Evolutionary conservation across 345 rosid genomes (phyloP).

Genomic region (Eucalyptus pauciflora): DNA sequence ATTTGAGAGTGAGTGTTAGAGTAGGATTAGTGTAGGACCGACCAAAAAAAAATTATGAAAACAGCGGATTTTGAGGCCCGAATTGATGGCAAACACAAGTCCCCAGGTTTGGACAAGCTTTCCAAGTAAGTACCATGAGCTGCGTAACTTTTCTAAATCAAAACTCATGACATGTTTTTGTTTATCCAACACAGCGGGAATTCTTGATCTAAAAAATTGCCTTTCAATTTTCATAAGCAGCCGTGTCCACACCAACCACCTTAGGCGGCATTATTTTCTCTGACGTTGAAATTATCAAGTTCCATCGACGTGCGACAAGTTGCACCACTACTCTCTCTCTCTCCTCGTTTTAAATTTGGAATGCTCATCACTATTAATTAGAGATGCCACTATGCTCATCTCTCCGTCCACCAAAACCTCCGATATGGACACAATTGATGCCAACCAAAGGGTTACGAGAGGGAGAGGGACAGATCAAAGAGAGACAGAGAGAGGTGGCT

Average conservation of each 20-base stretch:
- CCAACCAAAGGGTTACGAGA: neutral
- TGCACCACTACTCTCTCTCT: neutral
- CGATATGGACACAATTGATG: neutral
- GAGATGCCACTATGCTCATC: neutral
- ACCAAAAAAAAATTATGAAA: neutral
- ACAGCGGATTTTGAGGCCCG: neutral
- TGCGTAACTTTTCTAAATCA: neutral
- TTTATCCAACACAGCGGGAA: neutral
- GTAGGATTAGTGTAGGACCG: too few species aligned
- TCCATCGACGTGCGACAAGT: neutral
- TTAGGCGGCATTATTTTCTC: neutral
- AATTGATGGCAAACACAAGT: neutral
- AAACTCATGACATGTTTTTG: neutral
- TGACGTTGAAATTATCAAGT: neutral
- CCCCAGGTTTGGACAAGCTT: neutral
- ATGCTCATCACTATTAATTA: neutral
- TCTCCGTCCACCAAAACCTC: neutral
- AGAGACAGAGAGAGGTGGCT: neutral
- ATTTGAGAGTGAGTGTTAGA: too few species aligned
- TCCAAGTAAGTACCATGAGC: neutral
- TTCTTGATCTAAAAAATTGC: neutral
- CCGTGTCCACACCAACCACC: neutral
- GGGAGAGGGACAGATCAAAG: neutral
- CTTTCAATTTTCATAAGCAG: neutral
- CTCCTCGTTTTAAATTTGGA: neutral